Base-by-base conservation (phyloP, 495 filamentous ascomycete genomes). In the Neohortaea acidophila region DNA sequence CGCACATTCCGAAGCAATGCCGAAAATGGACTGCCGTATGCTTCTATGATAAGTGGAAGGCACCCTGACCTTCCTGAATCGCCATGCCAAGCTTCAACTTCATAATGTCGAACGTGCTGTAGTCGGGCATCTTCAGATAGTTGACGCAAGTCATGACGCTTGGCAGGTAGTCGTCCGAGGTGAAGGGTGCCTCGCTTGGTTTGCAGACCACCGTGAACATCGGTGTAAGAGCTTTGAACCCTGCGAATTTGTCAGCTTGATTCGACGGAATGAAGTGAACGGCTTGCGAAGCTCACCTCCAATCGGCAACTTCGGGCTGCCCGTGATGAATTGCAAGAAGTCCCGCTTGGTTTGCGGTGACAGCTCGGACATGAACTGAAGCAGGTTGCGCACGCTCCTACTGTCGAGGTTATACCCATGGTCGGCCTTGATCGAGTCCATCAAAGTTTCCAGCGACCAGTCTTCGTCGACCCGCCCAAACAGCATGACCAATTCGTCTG, bases 71-170 rank as follows among this genome's bases (percentile, higher is more conserved):
- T 64, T 99, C 91, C 57, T 75, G 79, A 51, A 93, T 92, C 27
- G 91, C 91, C 36, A 81, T 75, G 29, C 73, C 74, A 22, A 99
- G 62, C 54, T 78, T 77, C 49, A 75, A 66, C 39, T 67, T 73
- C 54, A 99, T 70, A 25, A 81, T 68, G 12, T 84, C 70, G 43
- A 94, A 60, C 51, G 62, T 72, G 49, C 77, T 87, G 61, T 99
- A 99, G 60, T 99, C 85, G 15, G 91, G 91, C 51, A 99, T 67
- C 59, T 99, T 99, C 47, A 99, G 79, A 56, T 99, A 99, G 56
- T 99, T 99, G 56, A 93, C 89, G 58, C 91, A 96, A 30, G 91
- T 99, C 91, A 99, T 99, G 54, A 96, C 91, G 52, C 86, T 94
- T 18, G 91, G 85, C 23, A 99, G 68, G 49, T 94, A 96, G 59